Conservation (phyloP, 306 rosid species). For the Sophora flavescens region DNA sequence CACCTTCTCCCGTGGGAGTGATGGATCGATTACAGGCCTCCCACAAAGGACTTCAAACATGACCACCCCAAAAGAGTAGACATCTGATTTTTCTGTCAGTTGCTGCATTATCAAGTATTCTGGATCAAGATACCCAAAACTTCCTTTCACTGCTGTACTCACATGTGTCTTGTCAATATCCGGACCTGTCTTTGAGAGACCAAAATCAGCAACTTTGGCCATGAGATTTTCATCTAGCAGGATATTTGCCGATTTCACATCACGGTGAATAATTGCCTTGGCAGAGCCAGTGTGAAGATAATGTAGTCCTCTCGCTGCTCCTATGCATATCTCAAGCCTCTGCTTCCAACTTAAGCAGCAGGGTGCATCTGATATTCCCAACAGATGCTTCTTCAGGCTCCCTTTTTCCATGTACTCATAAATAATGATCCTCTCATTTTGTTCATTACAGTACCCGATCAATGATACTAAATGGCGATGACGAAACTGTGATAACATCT, state of each 20-base stretch:
- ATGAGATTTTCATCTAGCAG: constrained; percentile 67
- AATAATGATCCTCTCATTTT: constrained; percentile 68
- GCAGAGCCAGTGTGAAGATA: constrained; percentile 79
- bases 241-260: constrained; percentile 79
- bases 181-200: constrained; percentile 74
- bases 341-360: constrained; percentile 64
- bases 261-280: constrained; percentile 76
- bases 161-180: constrained; percentile 68
- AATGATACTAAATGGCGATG: constrained; percentile 78
- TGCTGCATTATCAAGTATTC: constrained; percentile 69
- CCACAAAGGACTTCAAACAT: constrained; percentile 80
- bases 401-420: constrained; percentile 79
- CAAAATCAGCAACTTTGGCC: constrained; percentile 83
- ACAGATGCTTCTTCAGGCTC: constrained; percentile 63
- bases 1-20: constrained; percentile 63
- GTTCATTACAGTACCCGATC: constrained; percentile 75
- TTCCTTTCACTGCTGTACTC: constrained; percentile 79
- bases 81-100: constrained; percentile 76
- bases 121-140: constrained; percentile 86
- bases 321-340: constrained; percentile 75
- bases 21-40: constrained; percentile 75
- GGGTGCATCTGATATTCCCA: constrained; percentile 52
- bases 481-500: constrained; percentile 74
- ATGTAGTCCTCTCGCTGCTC: constrained; percentile 86
- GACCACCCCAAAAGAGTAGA: constrained; percentile 80